Evolutionary conservation across 257 asterid species (phyloP), one percentile per base, ranked within the genome.

Genomic region (Verbena officinalis): DNA sequence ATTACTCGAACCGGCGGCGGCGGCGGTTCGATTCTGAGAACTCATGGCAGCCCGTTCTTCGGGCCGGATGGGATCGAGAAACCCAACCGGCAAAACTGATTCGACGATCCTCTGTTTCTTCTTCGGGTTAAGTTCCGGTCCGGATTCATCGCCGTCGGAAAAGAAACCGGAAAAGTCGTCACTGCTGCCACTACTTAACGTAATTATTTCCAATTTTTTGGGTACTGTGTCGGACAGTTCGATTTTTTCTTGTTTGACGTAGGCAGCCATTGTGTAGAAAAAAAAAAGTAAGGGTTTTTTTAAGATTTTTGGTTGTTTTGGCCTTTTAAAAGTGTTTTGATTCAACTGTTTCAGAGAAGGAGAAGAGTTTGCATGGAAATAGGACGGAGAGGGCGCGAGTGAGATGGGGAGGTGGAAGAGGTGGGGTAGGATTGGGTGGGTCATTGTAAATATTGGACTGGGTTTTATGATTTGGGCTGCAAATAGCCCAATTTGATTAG

Each of bases 61-160:
- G 0, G 71, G 70, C 0, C 57, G 42, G 19, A 83, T 75, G 13
- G 94, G 96, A 17, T 88, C 95, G 0, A 89, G 95, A 82, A 89
- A 89, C 4, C 95, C 92, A 0, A 74, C 43, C 4, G 92, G 95
- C 74, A 86, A 58, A 21, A 79, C 72, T 7, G 62, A 16, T 4
- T 74, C 80, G 2, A 65, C 80, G 2, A 65, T 40, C 14, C 39
- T 73, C 63, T 38, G 75, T 76, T 65, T 88, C 83, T 78, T 81
- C 24, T 40, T 75, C 3, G 69, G 62, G 44, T 3, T 52, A 1
- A 16, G 11, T 10, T 55, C 62, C 7, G 45, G 33, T 45, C 44
- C 72, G n/a, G 62, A 66, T 7, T 54, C 77, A 9, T 12, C 68
- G 9, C 45, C 30, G 36, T 9, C 44, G 20, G 12, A 48, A 24